Base-by-base conservation (phyloP, 345 rosid genomes). In the Citrus maxima region DNA sequence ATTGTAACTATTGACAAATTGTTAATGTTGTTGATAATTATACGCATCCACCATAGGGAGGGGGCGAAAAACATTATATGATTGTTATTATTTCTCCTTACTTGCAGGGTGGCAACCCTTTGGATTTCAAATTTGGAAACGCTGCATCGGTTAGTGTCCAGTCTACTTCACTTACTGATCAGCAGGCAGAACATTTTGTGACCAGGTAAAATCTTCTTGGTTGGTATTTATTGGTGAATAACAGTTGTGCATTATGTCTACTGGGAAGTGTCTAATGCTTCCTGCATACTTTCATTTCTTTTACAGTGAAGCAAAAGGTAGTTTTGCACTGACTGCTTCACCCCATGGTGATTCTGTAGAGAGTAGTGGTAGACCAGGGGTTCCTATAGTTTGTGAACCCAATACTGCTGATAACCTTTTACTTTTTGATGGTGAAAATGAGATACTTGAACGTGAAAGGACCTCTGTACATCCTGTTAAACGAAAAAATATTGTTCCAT, bases 41-140 rank as follows among this genome's bases (percentile, higher is more conserved):
- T 21, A 30, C 51, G 22, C 14, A 10, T 75, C 5, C 78, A 5
- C 51, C 60, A 28, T 10, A 61, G 21, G 10, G 18, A 9, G 18
- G 24, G 21, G 10, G 18, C 6, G 5, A 10, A 25, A 8, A 60
- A 24, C 2, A 54, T 27, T 40, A 27, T 42, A 7, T 60, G 55
- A 55, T 67, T 60, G 55, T 71, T 46, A 60, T 49, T 73, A 76
- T 46, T 77, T 68, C 62, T 79, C 67, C 42, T 82, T 83, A 14
- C 80, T 80, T 82, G 79, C 89, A 97, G 99, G 98, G 99, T 42
- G 99, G 99, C 78, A 91, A 97, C 89, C 99, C 99, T 69, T 88
- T 97, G 88, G 99, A 97, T 84, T 97, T 93, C 82, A 94, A 92
- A 87, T 92, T 90, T 85, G 90, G 88, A 74, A 85, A 86, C 84